phyloP scores from a whole-genome alignment of 2,329 filamentous ascomycete genomes.

The Epicoccum nigrum region DNA sequence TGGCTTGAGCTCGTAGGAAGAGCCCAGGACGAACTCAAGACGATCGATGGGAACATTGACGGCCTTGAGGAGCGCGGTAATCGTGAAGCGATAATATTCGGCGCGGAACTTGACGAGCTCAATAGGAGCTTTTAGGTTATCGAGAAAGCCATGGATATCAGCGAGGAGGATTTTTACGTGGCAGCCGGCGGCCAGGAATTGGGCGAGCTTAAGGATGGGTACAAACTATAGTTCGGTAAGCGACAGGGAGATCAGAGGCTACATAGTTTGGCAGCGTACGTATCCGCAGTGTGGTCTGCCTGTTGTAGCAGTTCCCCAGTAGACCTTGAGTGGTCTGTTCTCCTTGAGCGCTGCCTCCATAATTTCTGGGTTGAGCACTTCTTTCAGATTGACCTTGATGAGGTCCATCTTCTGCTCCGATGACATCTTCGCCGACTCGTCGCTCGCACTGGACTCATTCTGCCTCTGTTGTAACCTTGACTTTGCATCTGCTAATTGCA shows the following conservation, averaged over 20 bases:
- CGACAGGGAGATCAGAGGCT: not conserved
- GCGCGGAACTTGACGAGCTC: conserved; percentile 84
- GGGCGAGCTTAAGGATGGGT: conserved; percentile 85
- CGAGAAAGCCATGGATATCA: conserved; percentile 72
- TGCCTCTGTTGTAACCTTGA: conserved; percentile 34
- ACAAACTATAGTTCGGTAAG: conserved; percentile 62
- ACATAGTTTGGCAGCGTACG: conserved; percentile 34
- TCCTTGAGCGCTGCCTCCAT: conserved; percentile 75
- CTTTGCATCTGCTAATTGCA: conserved; percentile 40
- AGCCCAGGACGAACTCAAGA: conserved; percentile 83
- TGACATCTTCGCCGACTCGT: conserved; percentile 46
- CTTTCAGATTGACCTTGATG: conserved; percentile 80
- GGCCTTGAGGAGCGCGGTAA: conserved; percentile 75
- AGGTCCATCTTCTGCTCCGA: conserved; percentile 70
- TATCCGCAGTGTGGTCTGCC: conserved; percentile 90
- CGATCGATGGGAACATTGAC: conserved; percentile 80
- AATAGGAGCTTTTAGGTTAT: conserved; percentile 84
- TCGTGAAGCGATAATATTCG: conserved; percentile 80
- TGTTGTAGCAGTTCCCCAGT: conserved; percentile 88
- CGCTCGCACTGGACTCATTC: conserved; percentile 22
- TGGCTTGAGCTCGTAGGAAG: conserved; percentile 73
- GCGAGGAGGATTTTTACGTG: conserved; percentile 78
- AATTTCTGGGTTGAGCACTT: conserved; percentile 83
- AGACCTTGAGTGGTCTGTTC: conserved; percentile 72
- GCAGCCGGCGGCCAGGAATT: conserved; percentile 84